Conservation (phyloP, 1,284 basidiomycete genomes). For the Austroboletus rostrupii region DNA sequence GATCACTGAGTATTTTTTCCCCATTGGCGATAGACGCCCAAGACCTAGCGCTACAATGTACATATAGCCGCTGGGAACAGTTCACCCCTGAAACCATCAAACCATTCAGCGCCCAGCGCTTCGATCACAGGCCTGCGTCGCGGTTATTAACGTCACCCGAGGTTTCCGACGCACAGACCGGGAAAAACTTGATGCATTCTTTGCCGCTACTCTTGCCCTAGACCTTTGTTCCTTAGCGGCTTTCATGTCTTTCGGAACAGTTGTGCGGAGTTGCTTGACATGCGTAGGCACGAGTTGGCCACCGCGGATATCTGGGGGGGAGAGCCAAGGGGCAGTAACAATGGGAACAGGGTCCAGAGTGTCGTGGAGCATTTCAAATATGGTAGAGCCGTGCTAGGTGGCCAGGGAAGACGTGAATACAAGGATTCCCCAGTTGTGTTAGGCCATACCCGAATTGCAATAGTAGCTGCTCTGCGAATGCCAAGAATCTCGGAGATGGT, state of each 20-base stretch:
- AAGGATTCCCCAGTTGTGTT: not conserved
- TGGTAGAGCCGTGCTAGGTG: constrained; percentile 37
- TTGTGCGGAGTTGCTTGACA: constrained; percentile 83
- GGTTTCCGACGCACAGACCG: constrained; percentile 14
- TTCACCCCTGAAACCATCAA: too few species aligned
- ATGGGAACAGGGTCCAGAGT: constrained; percentile 48
- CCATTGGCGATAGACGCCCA: too few species aligned
- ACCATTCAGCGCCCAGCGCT: too few species aligned
- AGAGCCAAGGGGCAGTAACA: constrained; percentile 63
- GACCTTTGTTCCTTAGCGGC: constrained; percentile 61
- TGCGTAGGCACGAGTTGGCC: constrained; percentile 63
- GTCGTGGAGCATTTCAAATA: constrained; percentile 35
- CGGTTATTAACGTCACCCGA: constrained; percentile 21
- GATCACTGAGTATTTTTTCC: too few species aligned
- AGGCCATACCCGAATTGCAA: constrained; percentile 57
- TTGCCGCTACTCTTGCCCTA: constrained; percentile 50
- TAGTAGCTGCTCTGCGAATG: constrained; percentile 63
- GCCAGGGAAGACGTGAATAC: constrained; percentile 2
- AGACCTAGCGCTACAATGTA: too few species aligned
- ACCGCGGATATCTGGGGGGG: constrained; percentile 10
- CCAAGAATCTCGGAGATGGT: constrained; percentile 62
- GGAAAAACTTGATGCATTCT: constrained; percentile 6
- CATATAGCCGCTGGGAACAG: too few species aligned
- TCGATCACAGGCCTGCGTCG: not conserved
- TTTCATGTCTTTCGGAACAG: constrained; percentile 75